Conservation (phyloP, 345 rosid species). For the Draba incana region DNA sequence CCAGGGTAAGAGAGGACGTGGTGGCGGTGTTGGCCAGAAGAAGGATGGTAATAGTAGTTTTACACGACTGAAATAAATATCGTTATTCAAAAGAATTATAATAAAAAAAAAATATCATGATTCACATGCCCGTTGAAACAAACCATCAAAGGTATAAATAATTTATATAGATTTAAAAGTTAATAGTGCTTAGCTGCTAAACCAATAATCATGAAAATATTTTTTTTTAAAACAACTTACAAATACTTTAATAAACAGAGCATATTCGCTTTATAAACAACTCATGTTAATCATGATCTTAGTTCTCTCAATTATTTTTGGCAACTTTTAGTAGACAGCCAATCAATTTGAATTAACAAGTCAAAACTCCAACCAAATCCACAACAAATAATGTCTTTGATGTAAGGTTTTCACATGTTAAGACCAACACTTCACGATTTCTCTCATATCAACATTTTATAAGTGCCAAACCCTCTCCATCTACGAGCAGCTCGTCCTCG, state of each 20-base stretch:
- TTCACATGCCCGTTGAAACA: too few species aligned
- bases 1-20: conserved; percentile 39
- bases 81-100: too few species aligned
- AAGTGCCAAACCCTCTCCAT: conserved; percentile 58
- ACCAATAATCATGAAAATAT: too few species aligned
- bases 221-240: too few species aligned
- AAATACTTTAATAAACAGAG: too few species aligned
- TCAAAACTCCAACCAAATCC: conserved; percentile 31
- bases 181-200: neutral
- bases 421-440: conserved; percentile 35
- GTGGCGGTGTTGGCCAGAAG: conserved; percentile 32
- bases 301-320: too few species aligned
- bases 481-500: conserved; percentile 68
- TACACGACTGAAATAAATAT: too few species aligned
- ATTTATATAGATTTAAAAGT: neutral
- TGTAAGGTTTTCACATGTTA: conserved; percentile 24
- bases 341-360: conserved; percentile 16
- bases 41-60: conserved; percentile 24
- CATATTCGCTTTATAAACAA: too few species aligned
- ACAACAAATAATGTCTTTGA: conserved; percentile 24
- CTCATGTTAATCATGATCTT: too few species aligned
- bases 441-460: neutral
- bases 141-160: neutral
- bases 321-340: conserved; percentile 5
- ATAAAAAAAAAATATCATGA: too few species aligned